Percentiles rank a stretch among this genome's conserved stretches.
Conservation (phyloP, 371 early-diverging fungal species). For the Mortierella sp. region DNA sequence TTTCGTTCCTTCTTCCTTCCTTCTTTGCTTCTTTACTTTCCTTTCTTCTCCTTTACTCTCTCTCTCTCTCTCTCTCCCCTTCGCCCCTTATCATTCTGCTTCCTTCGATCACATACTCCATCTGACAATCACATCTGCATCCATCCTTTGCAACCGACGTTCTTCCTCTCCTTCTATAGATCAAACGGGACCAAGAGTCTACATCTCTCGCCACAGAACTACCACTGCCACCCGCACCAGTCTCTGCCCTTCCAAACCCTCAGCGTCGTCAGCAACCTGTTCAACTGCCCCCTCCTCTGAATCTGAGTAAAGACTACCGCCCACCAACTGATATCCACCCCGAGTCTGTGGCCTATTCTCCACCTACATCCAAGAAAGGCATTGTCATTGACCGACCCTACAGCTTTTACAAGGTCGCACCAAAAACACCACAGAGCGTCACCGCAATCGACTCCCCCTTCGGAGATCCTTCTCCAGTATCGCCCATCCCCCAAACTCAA, state of each 20-base stretch:
- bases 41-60: neutral
- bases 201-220: neutral
- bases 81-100: neutral
- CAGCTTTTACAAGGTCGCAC: conserved; percentile 47
- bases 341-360: conserved; percentile 17
- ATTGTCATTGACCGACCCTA: conserved; percentile 49
- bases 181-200: neutral
- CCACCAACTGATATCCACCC: neutral
- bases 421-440: conserved; percentile 38
- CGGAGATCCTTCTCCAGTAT: conserved; percentile 22
- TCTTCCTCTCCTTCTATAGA: neutral
- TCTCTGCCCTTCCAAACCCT: neutral
- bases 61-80: neutral
- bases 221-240: neutral
- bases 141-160: neutral
- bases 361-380: conserved; percentile 34
- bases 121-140: neutral
- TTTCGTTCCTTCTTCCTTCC: neutral
- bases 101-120: no score
- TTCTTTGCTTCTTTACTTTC: neutral
- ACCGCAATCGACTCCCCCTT: conserved; percentile 53
- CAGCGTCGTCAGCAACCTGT: neutral
- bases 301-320: neutral
- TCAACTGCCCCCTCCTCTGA: neutral
- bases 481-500: neutral